A percentile compares a stretch with the other conserved stretches of the same genome.
Evolutionary conservation across 345 rosid genomes (phyloP).

Genomic region (Hibiscus mutabilis): DNA sequence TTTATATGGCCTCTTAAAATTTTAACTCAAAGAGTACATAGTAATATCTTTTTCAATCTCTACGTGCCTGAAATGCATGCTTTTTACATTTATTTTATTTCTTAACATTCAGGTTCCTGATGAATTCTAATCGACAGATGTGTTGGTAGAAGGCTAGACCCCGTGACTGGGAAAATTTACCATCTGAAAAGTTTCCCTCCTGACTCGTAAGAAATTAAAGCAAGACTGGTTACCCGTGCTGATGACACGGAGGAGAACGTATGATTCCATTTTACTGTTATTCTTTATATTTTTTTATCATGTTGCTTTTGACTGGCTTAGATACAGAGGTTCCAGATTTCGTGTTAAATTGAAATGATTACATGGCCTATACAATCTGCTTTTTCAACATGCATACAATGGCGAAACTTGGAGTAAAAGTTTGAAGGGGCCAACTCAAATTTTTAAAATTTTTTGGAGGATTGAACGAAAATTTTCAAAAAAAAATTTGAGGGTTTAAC

Average conservation of each 20-base stretch:
- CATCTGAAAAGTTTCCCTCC: slow-evolving; percentile 70
- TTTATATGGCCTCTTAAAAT: background rate
- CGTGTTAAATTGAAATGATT: background rate
- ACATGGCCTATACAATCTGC: background rate
- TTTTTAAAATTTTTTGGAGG: too few species aligned
- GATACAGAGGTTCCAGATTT: background rate
- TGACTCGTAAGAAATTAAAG: slow-evolving; percentile 61
- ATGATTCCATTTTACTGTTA: slow-evolving; percentile 7
- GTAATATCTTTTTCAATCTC: background rate
- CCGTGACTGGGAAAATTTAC: slow-evolving; percentile 68
- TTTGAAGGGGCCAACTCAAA: too few species aligned
- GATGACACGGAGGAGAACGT: slow-evolving; percentile 93
- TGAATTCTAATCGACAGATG: slow-evolving; percentile 87
- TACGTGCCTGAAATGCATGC: slow-evolving; percentile 5
- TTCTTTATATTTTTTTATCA: background rate
- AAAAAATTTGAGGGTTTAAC: too few species aligned
- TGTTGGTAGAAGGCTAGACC: slow-evolving; percentile 81
- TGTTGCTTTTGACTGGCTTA: background rate
- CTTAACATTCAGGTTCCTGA: slow-evolving; percentile 81
- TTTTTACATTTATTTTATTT: slow-evolving; percentile 27
- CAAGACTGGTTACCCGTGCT: slow-evolving; percentile 70
- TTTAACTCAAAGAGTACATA: background rate
- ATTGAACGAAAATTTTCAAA: too few species aligned
- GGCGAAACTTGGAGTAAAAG: too few species aligned
- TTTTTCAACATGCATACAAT: too few species aligned